Base-by-base conservation (phyloP, 768 basidiomycete species). In the Rhodotorula taiwanensis region DNA sequence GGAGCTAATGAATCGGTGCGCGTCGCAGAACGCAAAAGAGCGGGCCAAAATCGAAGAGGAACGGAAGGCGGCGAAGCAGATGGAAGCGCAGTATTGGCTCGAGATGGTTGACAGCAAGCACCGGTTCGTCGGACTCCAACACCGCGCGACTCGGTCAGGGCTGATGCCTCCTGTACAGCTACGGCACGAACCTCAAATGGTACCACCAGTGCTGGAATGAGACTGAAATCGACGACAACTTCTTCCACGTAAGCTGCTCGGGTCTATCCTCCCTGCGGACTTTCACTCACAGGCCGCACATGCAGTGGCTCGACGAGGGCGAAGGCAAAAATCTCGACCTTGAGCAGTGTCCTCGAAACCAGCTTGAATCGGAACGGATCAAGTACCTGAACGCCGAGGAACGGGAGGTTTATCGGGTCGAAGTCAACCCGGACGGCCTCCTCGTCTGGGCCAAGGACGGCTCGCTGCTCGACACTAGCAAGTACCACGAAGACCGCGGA, bases 311-410 rank as follows among this genome's bases (percentile, higher is more conserved):
- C 27, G 76, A 77, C 42, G 60, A 67, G 36, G 76, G 76, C 4
- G 73, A 64, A 15, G 77, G 77, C 4, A 77, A 75, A 56, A 66
- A 74, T 28, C 62, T 77, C 2, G 71, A 72, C 33, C 67, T 76
- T 15, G 73, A 73, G 21, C 73, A 72, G 45, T 71, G 75, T 53
- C 72, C 75, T 2, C 69, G 77, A 2, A 71, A 73, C 5, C 72
- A 74, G 42, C 69, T 77, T 49, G 76, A 77, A 36, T 74, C 73
- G 58, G 76, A 77, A 58, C 58, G 69, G 9, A 76, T 76, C 60
- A 67, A 60, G n/a, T 68, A 64, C 53, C 59, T 64, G 25, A 74
- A 71, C 1, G 75, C 75, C 15, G 75, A 75, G 55, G 72, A 77
- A 57, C 62, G 76, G 2, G 66, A 76, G 53, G 73, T 76, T 49